Percentiles rank a stretch among this genome's conserved stretches.
Conservation (phyloP, 208 protist genomes). For the Blechomonas ayalai region DNA sequence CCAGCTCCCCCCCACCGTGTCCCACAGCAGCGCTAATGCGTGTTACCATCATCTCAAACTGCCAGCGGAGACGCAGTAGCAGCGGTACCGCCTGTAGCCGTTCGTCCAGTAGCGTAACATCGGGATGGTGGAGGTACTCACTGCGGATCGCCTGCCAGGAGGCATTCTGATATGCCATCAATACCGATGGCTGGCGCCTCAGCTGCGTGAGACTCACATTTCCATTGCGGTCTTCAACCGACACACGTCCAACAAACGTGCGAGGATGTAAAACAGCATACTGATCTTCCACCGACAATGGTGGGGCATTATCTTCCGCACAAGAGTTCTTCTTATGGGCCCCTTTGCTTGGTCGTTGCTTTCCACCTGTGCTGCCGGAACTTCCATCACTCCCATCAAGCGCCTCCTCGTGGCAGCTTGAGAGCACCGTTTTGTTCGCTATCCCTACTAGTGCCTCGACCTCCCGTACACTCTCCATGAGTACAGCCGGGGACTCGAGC, state of each 20-base stretch:
- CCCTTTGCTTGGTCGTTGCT: slow-evolving; percentile 1
- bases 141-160: slow-evolving; percentile 33
- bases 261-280: slow-evolving; percentile 14
- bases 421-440: slow-evolving; percentile 4
- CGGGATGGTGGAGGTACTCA: slow-evolving; percentile 7
- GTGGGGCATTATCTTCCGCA: background rate
- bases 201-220: slow-evolving; percentile 26
- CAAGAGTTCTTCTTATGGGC: background rate
- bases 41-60: slow-evolving; percentile 61
- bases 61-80: slow-evolving; percentile 71
- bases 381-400: background rate
- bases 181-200: slow-evolving; percentile 41
- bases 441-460: slow-evolving; percentile 31
- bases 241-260: slow-evolving; percentile 5
- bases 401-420: slow-evolving; percentile 1
- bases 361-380: background rate
- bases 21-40: slow-evolving; percentile 21
- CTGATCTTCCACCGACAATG: slow-evolving; percentile 13
- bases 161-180: slow-evolving; percentile 44
- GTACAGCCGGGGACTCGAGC: slow-evolving; percentile 40
- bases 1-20: slow-evolving; percentile 5
- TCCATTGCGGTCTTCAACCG: slow-evolving; percentile 26
- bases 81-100: slow-evolving; percentile 30
- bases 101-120: slow-evolving; percentile 13
- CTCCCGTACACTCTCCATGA: slow-evolving; percentile 61